phyloP scores from a whole-genome alignment of 2,329 filamentous ascomycete species.

The Rutstroemia sp. region DNA sequence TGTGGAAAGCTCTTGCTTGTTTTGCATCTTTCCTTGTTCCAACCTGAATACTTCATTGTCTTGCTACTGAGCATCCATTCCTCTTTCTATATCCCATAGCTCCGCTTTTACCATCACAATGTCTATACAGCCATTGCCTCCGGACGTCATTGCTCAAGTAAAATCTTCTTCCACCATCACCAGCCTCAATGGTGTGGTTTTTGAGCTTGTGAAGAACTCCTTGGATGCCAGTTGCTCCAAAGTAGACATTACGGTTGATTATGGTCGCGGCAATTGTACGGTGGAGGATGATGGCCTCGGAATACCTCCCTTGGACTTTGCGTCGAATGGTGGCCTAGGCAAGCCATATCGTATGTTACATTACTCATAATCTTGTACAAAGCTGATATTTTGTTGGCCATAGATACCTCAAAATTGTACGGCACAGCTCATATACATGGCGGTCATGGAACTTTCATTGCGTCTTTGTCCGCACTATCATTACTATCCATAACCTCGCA shows the following conservation, averaged over 20 bases:
- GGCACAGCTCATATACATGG: constrained; percentile 48
- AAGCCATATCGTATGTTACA: constrained; percentile 59
- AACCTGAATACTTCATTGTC: not conserved
- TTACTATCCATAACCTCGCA: constrained; percentile 70
- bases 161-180: constrained; percentile 77
- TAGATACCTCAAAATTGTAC: constrained; percentile 73
- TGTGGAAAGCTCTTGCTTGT: constrained; percentile 4
- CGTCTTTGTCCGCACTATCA: constrained; percentile 68
- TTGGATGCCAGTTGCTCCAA: constrained; percentile 70
- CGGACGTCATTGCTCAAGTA: constrained; percentile 68
- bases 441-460: constrained; percentile 65
- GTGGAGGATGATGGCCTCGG: constrained; percentile 82
- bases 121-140: constrained; percentile 64
- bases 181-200: constrained; percentile 61
- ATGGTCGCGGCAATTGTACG: constrained; percentile 64
- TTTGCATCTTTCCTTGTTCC: not conserved
- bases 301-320: constrained; percentile 67
- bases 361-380: constrained; percentile 1
- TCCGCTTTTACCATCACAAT: constrained; percentile 12
- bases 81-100: not conserved
- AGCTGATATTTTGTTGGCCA: constrained; percentile 13
- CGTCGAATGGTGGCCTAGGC: constrained; percentile 60
- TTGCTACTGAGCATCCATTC: no score
- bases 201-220: constrained; percentile 73
- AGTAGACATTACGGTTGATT: constrained; percentile 66